These are phyloP conservation scores for Venustampulla echinocandica DNA, from an alignment of 495 filamentous ascomycete species.

Conservation along the genomic window DNA sequence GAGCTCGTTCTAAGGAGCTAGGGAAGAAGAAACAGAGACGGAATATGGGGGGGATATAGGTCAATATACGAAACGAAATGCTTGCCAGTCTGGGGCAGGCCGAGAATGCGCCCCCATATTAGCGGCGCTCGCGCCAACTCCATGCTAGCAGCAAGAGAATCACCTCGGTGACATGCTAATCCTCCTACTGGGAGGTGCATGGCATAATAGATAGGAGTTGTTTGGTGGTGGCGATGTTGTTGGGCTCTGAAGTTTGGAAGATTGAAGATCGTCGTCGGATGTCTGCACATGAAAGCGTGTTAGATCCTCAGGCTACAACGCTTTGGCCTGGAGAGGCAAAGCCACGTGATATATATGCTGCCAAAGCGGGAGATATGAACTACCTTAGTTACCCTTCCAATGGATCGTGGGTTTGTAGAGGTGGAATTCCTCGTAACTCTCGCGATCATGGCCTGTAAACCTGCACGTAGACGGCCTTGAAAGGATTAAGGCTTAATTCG, in stretches of 20 bases:
- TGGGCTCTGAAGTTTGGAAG: background rate
- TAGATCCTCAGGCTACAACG: background rate
- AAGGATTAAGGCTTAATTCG: too few relatives aligned
- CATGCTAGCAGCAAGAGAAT: slow-evolving; percentile 8
- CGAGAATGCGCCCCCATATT: slow-evolving; percentile 3
- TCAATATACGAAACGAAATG: slow-evolving; percentile 3
- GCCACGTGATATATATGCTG: too few relatives aligned
- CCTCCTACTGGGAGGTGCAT: background rate
- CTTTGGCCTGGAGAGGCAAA: too few relatives aligned
- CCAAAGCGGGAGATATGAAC: too few relatives aligned
- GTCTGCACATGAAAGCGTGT: background rate
- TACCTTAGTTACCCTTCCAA: too few relatives aligned
- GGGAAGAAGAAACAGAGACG: background rate
- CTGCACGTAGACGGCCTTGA: too few relatives aligned
- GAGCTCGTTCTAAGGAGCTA: background rate
- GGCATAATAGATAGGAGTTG: background rate
- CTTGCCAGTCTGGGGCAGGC: background rate
- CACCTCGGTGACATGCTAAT: background rate
- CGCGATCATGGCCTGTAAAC: too few relatives aligned
- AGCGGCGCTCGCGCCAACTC: slow-evolving; percentile 14
- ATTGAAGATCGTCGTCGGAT: background rate
- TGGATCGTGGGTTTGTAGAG: too few relatives aligned
- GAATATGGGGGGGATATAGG: slow-evolving; percentile 10
- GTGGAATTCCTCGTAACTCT: too few relatives aligned
- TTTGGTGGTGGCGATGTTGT: background rate